These are phyloP conservation scores for Xylaria sp. DNA, from an alignment of 2,329 filamentous ascomycete genomes.

Conservation along the genomic window DNA sequence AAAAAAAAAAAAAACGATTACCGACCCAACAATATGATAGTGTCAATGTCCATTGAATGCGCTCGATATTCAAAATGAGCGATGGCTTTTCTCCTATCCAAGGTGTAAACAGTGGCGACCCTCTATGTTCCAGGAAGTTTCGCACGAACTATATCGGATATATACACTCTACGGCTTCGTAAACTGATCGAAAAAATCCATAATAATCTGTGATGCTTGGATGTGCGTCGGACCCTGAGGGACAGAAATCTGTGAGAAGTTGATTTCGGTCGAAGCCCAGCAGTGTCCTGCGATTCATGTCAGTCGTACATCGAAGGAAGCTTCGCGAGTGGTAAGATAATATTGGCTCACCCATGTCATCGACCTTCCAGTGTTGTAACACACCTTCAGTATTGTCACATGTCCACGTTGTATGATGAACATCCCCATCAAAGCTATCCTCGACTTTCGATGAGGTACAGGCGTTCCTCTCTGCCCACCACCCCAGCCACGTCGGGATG, in stretches of 20 bases:
- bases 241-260: slow-evolving; percentile 56
- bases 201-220: slow-evolving; percentile 56
- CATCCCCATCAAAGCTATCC: slow-evolving; percentile 52
- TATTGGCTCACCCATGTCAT: slow-evolving; percentile 52
- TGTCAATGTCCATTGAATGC: background rate
- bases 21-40: background rate
- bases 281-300: slow-evolving; percentile 50
- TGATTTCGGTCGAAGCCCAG: slow-evolving; percentile 58
- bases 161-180: slow-evolving; percentile 42
- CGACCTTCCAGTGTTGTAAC: slow-evolving; percentile 58
- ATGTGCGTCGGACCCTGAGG: slow-evolving; percentile 55
- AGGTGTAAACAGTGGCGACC: background rate
- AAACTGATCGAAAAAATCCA: slow-evolving; percentile 57
- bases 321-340: background rate
- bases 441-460: slow-evolving; percentile 51
- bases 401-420: slow-evolving; percentile 57
- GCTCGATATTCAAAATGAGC: background rate
- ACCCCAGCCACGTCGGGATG: slow-evolving; percentile 54
- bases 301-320: background rate
- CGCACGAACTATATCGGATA: background rate
- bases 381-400: slow-evolving; percentile 50
- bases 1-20: background rate
- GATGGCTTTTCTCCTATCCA: background rate
- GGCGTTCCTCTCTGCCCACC: slow-evolving; percentile 55
- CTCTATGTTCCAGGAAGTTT: background rate